These are phyloP conservation scores for Lathyrus aphaca DNA, from an alignment of 306 rosid genomes.

Conservation along the genomic window DNA sequence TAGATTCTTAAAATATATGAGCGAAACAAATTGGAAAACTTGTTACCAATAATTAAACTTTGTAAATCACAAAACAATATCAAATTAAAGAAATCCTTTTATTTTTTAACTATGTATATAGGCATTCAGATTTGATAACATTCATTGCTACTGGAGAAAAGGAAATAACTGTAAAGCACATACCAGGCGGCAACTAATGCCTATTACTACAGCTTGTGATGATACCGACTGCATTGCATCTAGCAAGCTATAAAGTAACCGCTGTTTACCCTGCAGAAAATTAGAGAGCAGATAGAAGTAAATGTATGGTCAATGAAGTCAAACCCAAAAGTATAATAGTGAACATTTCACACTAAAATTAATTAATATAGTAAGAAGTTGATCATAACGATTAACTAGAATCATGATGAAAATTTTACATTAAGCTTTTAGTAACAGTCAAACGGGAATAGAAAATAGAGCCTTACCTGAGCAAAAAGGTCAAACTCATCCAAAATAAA, in stretches of 20 bases:
- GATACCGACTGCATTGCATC: constrained; percentile 92
- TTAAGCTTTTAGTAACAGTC: constrained; percentile 35
- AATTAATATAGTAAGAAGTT: constrained; percentile 8
- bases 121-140: constrained; percentile 16
- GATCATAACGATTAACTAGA: constrained; percentile 11
- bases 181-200: constrained; percentile 88
- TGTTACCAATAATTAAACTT: constrained; percentile 22
- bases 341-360: constrained; percentile 18
- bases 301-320: constrained; percentile 33
- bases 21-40: constrained; percentile 28
- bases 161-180: constrained; percentile 41
- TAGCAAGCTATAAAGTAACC: constrained; percentile 84
- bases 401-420: constrained; percentile 8
- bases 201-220: constrained; percentile 92
- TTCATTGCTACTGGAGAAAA: constrained; percentile 22
- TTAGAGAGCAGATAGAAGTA: constrained; percentile 19
- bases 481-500: constrained; percentile 92
- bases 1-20: constrained; percentile 4
- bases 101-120: not conserved
- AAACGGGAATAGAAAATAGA: constrained; percentile 27
- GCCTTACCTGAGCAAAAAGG: constrained; percentile 87
- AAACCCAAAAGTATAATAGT: constrained; percentile 22
- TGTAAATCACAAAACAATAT: constrained; percentile 18
- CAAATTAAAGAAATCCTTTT: constrained; percentile 15
- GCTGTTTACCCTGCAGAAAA: constrained; percentile 79